Evolutionary conservation across 768 basidiomycete species (phyloP).

Genomic region (Amylocystis lapponica): DNA sequence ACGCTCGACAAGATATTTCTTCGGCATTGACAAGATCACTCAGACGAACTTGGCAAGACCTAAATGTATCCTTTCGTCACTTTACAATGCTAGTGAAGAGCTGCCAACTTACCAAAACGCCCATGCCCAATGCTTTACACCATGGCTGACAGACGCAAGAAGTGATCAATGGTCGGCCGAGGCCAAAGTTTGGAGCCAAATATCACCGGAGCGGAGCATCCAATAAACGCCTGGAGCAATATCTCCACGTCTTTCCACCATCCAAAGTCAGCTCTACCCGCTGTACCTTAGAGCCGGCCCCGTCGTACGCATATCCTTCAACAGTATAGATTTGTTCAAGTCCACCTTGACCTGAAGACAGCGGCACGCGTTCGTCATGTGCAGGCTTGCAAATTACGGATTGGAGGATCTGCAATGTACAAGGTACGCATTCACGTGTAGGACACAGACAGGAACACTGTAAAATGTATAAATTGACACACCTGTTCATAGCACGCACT

Average conservation of each 20-base stretch:
- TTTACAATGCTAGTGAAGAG: too few species aligned
- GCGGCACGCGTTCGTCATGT: constrained; percentile 10
- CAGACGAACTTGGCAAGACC: constrained; percentile 13
- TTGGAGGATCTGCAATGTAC: constrained; percentile 10
- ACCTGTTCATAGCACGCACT: constrained; percentile 17
- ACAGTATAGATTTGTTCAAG: constrained; percentile 7
- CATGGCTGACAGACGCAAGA: constrained; percentile 8
- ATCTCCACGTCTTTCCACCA: constrained; percentile 17
- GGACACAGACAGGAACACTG: neutral
- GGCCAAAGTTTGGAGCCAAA: too few species aligned
- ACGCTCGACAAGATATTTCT: constrained; percentile 13
- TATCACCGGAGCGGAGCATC: constrained; percentile 8
- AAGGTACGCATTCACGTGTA: neutral
- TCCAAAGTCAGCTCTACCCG: constrained; percentile 17
- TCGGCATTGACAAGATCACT: constrained; percentile 5
- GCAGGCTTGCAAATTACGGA: constrained; percentile 15
- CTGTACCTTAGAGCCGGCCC: constrained; percentile 9
- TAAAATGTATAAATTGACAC: neutral
- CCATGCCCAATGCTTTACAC: constrained; percentile 19
- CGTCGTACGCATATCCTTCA: constrained; percentile 17
- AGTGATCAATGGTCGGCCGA: too few species aligned
- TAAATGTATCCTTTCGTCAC: too few species aligned
- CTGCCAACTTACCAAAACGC: constrained; percentile 12
- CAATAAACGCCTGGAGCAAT: constrained; percentile 13
- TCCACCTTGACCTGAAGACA: neutral